Evolutionary conservation across 495 filamentous ascomycete genomes (phyloP).

Genomic region (Tuber umbilicatum): DNA sequence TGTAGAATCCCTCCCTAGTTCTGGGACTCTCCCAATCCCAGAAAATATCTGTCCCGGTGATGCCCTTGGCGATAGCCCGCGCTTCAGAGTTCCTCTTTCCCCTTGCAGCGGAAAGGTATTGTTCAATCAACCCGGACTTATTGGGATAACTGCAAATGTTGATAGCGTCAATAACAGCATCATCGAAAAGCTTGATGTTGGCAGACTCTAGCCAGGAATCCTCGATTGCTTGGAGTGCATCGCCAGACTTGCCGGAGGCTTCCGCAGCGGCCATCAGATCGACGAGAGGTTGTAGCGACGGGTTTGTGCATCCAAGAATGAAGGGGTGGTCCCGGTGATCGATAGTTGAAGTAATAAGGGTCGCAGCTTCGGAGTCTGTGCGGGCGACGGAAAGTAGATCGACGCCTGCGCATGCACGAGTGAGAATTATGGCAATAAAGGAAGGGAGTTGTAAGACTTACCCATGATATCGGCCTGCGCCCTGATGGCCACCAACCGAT

Average conservation of each 20-base stretch:
- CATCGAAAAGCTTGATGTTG: conserved; percentile 82
- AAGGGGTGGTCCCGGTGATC: conserved; percentile 90
- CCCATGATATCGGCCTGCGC: conserved; percentile 99
- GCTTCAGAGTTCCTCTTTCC: conserved; percentile 84
- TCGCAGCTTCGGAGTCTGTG: conserved; percentile 95
- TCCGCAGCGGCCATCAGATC: conserved; percentile 89
- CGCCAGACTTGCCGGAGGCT: conserved; percentile 69
- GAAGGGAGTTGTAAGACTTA: conserved; percentile 39
- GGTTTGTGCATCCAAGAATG: conserved; percentile 85
- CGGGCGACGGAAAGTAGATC: conserved; percentile 87
- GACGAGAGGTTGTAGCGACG: conserved; percentile 71
- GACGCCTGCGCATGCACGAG: conserved; percentile 47
- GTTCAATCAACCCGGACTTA: conserved; percentile 57
- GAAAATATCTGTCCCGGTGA: conserved; percentile 75
- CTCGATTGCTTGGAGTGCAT: conserved; percentile 82
- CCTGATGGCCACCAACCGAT: conserved; percentile 90
- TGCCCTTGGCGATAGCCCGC: conserved; percentile 69
- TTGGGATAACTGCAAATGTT: conserved; percentile 55
- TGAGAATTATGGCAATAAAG: conserved; percentile 5
- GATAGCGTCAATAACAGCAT: conserved; percentile 80
- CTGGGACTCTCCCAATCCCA: conserved; percentile 91
- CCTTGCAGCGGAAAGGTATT: conserved; percentile 61
- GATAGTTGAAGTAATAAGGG: conserved; percentile 92
- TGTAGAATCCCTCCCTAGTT: conserved; percentile 90
- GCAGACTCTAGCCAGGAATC: conserved; percentile 78